Percentiles rank a stretch among this genome's conserved stretches.
phyloP scores from a whole-genome alignment of 2,329 filamentous ascomycete species.

The Aspergillus uvarum region DNA sequence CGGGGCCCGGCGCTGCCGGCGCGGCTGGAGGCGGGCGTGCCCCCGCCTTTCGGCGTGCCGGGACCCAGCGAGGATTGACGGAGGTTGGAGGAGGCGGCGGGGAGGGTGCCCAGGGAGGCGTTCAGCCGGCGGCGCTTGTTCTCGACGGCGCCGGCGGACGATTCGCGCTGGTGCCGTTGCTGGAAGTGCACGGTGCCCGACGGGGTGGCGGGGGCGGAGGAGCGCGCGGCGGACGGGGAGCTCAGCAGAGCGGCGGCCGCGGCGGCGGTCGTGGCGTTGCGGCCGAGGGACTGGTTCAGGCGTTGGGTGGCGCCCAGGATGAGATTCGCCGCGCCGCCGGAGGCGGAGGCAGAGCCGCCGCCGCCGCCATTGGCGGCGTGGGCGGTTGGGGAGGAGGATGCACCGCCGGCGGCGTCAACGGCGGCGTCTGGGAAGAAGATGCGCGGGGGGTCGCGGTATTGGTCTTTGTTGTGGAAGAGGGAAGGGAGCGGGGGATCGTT shows the following conservation, averaged over 20 bases:
- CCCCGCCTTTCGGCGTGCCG: slow-evolving; percentile 59
- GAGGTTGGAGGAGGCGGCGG: slow-evolving; percentile 54
- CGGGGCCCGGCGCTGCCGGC: slow-evolving; percentile 60
- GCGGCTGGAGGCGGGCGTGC: slow-evolving; percentile 53
- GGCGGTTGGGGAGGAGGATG: slow-evolving; percentile 50
- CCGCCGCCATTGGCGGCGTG: slow-evolving; percentile 48
- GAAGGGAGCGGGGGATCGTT: slow-evolving; percentile 61
- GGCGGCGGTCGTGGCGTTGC: slow-evolving; percentile 12
- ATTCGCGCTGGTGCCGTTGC: slow-evolving; percentile 55
- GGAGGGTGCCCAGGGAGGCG: slow-evolving; percentile 53
- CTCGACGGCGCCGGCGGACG: slow-evolving; percentile 54
- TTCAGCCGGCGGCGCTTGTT: slow-evolving; percentile 61
- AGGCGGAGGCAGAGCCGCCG: slow-evolving; percentile 38
- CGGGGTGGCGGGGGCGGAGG: slow-evolving; percentile 48
- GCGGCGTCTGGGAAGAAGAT: slow-evolving; percentile 51
- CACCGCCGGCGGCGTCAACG: slow-evolving; percentile 44
- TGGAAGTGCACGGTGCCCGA: slow-evolving; percentile 42
- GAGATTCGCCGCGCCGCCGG: slow-evolving; percentile 56
- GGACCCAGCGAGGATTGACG: slow-evolving; percentile 63
- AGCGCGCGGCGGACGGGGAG: slow-evolving; percentile 39
- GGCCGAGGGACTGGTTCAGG: slow-evolving; percentile 42
- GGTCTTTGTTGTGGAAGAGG: slow-evolving; percentile 52
- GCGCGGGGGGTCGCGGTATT: slow-evolving; percentile 47
- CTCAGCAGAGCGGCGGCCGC: slow-evolving; percentile 40
- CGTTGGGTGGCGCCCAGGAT: slow-evolving; percentile 54